Evolutionary conservation across 768 basidiomycete species (phyloP), one percentile per base, ranked within the genome.

Genomic region (Gautieria morchelliformis): DNA sequence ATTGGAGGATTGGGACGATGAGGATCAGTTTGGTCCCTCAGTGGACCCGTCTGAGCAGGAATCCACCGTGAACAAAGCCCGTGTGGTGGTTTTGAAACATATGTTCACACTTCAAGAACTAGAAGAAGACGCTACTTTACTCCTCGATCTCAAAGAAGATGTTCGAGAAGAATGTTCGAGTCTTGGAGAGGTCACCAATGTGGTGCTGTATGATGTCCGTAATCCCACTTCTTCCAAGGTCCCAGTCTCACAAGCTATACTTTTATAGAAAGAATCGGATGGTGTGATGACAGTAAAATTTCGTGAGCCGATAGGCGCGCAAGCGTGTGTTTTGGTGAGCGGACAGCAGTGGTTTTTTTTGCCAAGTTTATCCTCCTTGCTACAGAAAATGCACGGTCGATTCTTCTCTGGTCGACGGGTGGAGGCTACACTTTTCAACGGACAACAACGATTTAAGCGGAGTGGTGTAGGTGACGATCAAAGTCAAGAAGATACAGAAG

Each of bases 261-360:
- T 10, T 42, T 20, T 59, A 42, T 71, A 99, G 93, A 83, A 86
- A 76, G 96, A 99, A 69, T 71, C 82, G 35, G 92, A 95, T 39
- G 95, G 96, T 4, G 72, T 98, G 60, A 97, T 98, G 83, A 94
- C 93, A 0, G 85, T 98, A 60, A 96, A 97, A 64, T 99, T 97
- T 75, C 84, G 84, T 58, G 94, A 97, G 65, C 80, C 89, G 14
- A 63, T 95, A n/a, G 83, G 91, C 58, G 96, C 96, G 5, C 86
- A 94, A 69, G 95, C 93, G 4, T 99, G 95, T 64, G 74, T 99
- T 19, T 59, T 92, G 60, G 93, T 89, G 62, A 62, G 87, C 75
- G 30, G 47, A 19, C 15, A 19, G 33, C 40, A 24, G 22, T 6
- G 5, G 27, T 9, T 7, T 35, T 50, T 37, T 11, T 19, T 45